These are phyloP conservation scores for Blastosporella zonata DNA, from an alignment of 1,284 basidiomycete genomes.

Conservation along the genomic window DNA sequence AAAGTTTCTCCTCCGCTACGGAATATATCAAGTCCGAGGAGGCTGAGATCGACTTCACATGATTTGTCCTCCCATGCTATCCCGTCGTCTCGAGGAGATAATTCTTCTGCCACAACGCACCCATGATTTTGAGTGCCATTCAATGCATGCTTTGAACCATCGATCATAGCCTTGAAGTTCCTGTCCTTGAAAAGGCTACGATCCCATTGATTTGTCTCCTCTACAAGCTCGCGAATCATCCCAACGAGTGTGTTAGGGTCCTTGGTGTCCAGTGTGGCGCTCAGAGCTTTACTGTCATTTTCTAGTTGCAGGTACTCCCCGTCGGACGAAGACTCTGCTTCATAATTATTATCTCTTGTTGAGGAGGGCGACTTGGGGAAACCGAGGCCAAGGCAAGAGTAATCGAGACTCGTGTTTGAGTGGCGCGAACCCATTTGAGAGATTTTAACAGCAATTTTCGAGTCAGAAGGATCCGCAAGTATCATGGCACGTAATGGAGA, in stretches of 20 bases:
- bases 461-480: conserved; percentile 29
- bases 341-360: not conserved
- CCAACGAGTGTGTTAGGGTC: conserved; percentile 33
- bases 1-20: conserved; percentile 11
- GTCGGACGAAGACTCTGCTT: not conserved
- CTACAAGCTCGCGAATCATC: conserved; percentile 44
- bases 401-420: not conserved
- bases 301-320: not conserved
- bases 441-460: conserved; percentile 1
- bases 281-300: not conserved
- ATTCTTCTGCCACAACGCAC: not conserved
- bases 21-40: conserved; percentile 19
- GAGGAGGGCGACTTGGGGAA: conserved; percentile 4
- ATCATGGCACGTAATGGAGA: conserved; percentile 44
- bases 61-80: conserved; percentile 8
- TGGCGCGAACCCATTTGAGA: conserved; percentile 1
- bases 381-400: conserved; percentile 14
- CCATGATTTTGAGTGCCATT: not conserved
- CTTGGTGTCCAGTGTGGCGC: conserved; percentile 15
- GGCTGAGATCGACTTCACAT: conserved; percentile 16
- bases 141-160: conserved; percentile 26
- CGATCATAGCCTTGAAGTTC: conserved; percentile 42
- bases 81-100: not conserved
- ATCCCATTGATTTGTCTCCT: conserved; percentile 48
- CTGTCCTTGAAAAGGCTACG: conserved; percentile 41